Conservation (phyloP, 75 land plant species). For the Pinus albicaulis region DNA sequence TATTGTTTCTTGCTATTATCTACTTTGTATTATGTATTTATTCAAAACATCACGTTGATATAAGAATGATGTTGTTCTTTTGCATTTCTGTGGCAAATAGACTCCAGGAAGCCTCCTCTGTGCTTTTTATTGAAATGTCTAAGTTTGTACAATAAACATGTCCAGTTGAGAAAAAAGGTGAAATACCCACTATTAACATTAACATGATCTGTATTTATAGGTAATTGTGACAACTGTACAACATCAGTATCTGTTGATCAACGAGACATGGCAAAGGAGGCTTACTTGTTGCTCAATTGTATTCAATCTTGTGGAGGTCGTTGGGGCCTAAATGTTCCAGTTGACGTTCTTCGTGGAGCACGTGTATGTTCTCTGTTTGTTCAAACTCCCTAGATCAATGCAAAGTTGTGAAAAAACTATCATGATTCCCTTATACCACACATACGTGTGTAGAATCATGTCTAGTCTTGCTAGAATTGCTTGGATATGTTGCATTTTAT, state of each 20-base stretch:
- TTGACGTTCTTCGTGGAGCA: slow-evolving; percentile 86
- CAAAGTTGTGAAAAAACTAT: too few relatives aligned
- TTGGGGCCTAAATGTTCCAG: slow-evolving; percentile 74
- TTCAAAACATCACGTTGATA: background rate
- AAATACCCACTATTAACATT: background rate
- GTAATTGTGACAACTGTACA: slow-evolving; percentile 82
- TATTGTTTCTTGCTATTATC: background rate
- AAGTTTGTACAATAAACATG: background rate
- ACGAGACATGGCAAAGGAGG: slow-evolving; percentile 62
- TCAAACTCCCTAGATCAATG: too few relatives aligned
- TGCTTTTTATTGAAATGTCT: background rate
- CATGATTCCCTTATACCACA: too few relatives aligned
- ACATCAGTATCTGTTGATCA: slow-evolving; percentile 23
- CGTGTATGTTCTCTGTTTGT: slow-evolving; percentile 37
- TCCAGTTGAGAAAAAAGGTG: background rate
- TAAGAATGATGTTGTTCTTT: background rate
- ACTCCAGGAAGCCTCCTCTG: background rate
- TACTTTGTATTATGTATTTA: background rate
- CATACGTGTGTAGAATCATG: background rate
- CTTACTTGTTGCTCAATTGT: slow-evolving; percentile 58
- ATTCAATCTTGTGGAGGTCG: slow-evolving; percentile 62
- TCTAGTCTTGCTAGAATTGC: background rate
- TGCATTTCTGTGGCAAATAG: background rate
- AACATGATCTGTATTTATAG: slow-evolving; percentile 22
- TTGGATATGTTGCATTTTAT: background rate